Conservation (phyloP, 2,329 filamentous ascomycete species). For the Fusarium udum region DNA sequence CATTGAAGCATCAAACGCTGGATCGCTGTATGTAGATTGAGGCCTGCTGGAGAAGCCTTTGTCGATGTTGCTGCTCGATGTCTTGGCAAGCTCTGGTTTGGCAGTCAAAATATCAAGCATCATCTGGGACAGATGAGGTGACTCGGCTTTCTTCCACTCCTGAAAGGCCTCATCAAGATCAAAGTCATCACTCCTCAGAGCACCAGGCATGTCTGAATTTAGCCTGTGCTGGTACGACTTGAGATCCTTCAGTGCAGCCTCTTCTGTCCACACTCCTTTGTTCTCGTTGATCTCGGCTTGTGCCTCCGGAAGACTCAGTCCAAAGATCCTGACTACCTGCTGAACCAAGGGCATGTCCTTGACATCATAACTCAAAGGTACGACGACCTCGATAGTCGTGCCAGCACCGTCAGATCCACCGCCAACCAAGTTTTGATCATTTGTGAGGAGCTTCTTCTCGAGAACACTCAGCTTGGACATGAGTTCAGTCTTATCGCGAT, state of each 20-base stretch:
- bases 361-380: constrained; percentile 88
- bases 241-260: constrained; percentile 87
- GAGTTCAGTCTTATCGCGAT: constrained; percentile 85
- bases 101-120: constrained; percentile 90
- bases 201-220: constrained; percentile 79
- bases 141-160: constrained; percentile 90
- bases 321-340: constrained; percentile 86
- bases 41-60: constrained; percentile 65
- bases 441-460: constrained; percentile 92
- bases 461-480: constrained; percentile 80
- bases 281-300: constrained; percentile 89
- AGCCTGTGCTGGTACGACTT: constrained; percentile 93
- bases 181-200: constrained; percentile 86
- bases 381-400: constrained; percentile 78
- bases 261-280: constrained; percentile 86
- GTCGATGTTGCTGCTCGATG: constrained; percentile 67
- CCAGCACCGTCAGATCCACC: constrained; percentile 48
- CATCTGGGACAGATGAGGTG: constrained; percentile 87
- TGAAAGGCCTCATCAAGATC: constrained; percentile 89
- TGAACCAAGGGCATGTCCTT: constrained; percentile 97
- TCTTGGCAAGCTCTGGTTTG: constrained; percentile 85
- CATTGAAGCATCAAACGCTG: constrained; percentile 56
- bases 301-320: constrained; percentile 78
- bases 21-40: constrained; percentile 60
- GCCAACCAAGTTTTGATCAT: constrained; percentile 82